These are phyloP conservation scores for Sarocladium kiliense DNA, from an alignment of 2,329 filamentous ascomycete genomes.

Conservation along the genomic window DNA sequence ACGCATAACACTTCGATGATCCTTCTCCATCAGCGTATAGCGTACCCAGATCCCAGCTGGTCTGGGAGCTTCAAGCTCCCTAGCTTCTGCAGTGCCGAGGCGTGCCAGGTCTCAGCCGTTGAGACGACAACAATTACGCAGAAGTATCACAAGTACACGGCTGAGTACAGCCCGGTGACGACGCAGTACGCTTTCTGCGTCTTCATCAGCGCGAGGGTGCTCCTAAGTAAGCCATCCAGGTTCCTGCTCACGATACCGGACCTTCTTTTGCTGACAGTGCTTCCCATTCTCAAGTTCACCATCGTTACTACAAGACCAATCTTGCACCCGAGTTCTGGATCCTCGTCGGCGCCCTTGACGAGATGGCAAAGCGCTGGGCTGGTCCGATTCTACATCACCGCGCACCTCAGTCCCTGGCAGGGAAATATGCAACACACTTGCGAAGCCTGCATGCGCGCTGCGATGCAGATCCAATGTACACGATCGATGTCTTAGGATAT, in stretches of 20 bases:
- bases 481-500: conserved; percentile 16
- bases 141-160: conserved; percentile 38
- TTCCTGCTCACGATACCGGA: too few relatives aligned
- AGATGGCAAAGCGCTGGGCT: conserved; percentile 23
- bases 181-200: conserved; percentile 41
- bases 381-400: conserved; percentile 12
- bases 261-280: too few relatives aligned
- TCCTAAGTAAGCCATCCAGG: conserved; percentile 25
- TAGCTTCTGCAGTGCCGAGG: conserved; percentile 40
- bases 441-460: conserved; percentile 14
- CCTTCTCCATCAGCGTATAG: conserved; percentile 42
- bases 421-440: conserved; percentile 17
- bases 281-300: conserved; percentile 20
- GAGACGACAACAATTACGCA: conserved; percentile 40
- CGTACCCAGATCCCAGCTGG: conserved; percentile 30
- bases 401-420: conserved; percentile 14
- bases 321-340: conserved; percentile 22
- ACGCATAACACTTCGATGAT: conserved; percentile 47
- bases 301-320: conserved; percentile 20
- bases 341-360: conserved; percentile 22
- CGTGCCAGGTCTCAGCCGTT: conserved; percentile 38
- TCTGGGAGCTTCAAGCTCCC: conserved; percentile 29
- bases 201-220: conserved; percentile 38
- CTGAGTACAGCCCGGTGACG: conserved; percentile 19
- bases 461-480: conserved; percentile 10